Percentiles rank a stretch among this genome's conserved stretches.
Evolutionary conservation across 2,329 filamentous ascomycete genomes (phyloP).

Genomic region (Neocucurbitaria cava): DNA sequence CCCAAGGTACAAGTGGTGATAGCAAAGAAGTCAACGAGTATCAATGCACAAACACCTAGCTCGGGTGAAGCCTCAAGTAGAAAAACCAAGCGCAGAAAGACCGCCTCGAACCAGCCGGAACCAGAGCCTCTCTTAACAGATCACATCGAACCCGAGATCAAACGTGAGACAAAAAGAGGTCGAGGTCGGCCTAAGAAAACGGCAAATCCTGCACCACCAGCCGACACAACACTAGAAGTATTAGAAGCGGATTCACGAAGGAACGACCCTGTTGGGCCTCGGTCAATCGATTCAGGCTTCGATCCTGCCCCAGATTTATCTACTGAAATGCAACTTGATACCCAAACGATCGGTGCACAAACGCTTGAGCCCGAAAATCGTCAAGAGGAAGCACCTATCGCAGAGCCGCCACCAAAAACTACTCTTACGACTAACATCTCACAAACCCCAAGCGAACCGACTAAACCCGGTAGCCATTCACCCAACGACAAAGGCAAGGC

Average conservation of each 20-base stretch:
- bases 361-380: background rate
- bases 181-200: slow-evolving; percentile 43
- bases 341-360: background rate
- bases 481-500: slow-evolving; percentile 48
- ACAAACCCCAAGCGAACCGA: slow-evolving; percentile 24
- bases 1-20: slow-evolving; percentile 35
- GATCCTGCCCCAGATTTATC: background rate
- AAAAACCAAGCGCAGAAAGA: slow-evolving; percentile 34
- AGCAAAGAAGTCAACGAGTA: slow-evolving; percentile 16
- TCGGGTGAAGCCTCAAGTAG: slow-evolving; percentile 3
- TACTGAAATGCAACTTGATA: background rate
- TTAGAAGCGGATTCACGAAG: slow-evolving; percentile 1
- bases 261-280: slow-evolving; percentile 1
- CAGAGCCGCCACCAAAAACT: background rate
- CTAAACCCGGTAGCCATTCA: slow-evolving; percentile 25
- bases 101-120: slow-evolving; percentile 21
- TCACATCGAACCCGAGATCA: background rate
- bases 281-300: slow-evolving; percentile 7
- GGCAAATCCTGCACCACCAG: slow-evolving; percentile 1
- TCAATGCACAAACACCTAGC: slow-evolving; percentile 3
- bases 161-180: slow-evolving; percentile 34
- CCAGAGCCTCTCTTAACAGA: background rate
- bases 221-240: slow-evolving; percentile 6
- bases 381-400: background rate
- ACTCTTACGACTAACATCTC: background rate